Conservation (phyloP, 805 yeast genomes). For the Lipomyces japonicus region DNA sequence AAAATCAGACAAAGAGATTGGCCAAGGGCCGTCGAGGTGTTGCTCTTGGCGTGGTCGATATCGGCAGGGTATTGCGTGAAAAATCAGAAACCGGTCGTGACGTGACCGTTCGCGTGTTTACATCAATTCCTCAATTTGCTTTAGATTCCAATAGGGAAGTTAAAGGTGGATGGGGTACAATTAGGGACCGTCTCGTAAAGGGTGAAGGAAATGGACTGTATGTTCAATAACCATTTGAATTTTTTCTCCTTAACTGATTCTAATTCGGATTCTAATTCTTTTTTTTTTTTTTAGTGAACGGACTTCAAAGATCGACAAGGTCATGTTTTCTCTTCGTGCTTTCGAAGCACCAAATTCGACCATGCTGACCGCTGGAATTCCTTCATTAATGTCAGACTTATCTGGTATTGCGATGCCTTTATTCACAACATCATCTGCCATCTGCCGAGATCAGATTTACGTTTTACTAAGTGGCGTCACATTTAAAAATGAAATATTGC, state of each 20-base stretch:
- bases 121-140: constrained; percentile 42
- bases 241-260: neutral
- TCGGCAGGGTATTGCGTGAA: constrained; percentile 69
- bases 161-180: constrained; percentile 86
- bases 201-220: constrained; percentile 63
- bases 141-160: neutral
- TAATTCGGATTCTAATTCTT: neutral
- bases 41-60: constrained; percentile 85
- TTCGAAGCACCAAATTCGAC: constrained; percentile 44
- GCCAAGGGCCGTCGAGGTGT: constrained; percentile 61
- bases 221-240: constrained; percentile 1
- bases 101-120: constrained; percentile 65
- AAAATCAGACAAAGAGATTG: no score
- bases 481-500: constrained; percentile 1
- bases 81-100: constrained; percentile 63
- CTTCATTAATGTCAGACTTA: constrained; percentile 14
- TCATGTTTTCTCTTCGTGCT: constrained; percentile 70
- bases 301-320: constrained; percentile 72
- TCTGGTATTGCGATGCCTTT: constrained; percentile 14
- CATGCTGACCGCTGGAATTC: constrained; percentile 10
- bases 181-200: constrained; percentile 68
- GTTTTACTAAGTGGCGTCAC: constrained; percentile 17
- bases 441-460: constrained; percentile 25
- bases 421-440: constrained; percentile 14
- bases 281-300: constrained; percentile 52